These are phyloP conservation scores for Salvia miltiorrhiza DNA, from an alignment of 257 asterid genomes.

Conservation along the genomic window DNA sequence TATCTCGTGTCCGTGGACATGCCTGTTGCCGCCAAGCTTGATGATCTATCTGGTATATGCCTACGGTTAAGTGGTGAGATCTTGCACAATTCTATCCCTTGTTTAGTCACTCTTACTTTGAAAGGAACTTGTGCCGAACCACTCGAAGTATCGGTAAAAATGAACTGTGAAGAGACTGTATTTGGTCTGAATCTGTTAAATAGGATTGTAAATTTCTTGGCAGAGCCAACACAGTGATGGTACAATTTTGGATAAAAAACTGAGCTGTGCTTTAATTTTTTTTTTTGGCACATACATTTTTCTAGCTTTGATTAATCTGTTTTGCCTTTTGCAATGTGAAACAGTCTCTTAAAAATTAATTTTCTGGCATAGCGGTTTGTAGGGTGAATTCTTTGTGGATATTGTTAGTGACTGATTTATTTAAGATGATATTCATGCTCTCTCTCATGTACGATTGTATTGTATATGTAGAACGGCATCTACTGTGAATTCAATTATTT, in stretches of 20 bases:
- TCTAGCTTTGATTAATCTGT: constrained; percentile 16
- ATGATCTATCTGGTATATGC: constrained; percentile 77
- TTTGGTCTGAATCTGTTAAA: constrained; percentile 88
- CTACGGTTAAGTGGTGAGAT: constrained; percentile 86
- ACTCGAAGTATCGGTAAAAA: constrained; percentile 62
- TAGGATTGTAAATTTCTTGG: constrained; percentile 75
- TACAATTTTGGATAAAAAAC: constrained; percentile 22
- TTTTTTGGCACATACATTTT: background rate
- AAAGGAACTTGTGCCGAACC: constrained; percentile 78
- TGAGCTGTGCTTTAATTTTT: constrained; percentile 7
- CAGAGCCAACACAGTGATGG: constrained; percentile 43
- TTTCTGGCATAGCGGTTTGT: constrained; percentile 5
- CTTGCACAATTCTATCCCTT: constrained; percentile 65
- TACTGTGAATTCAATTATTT: background rate
- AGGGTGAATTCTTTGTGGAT: background rate
- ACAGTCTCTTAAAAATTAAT: background rate
- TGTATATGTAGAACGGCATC: background rate
- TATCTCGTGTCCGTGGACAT: constrained; percentile 81
- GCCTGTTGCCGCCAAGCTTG: constrained; percentile 82
- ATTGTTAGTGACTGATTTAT: background rate
- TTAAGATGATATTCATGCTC: background rate
- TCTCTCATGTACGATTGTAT: background rate
- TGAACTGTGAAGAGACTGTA: constrained; percentile 93
- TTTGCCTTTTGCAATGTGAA: constrained; percentile 17
- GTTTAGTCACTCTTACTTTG: constrained; percentile 67